phyloP scores from a whole-genome alignment of 441 rosid genomes.

The Jatropha podagrica region DNA sequence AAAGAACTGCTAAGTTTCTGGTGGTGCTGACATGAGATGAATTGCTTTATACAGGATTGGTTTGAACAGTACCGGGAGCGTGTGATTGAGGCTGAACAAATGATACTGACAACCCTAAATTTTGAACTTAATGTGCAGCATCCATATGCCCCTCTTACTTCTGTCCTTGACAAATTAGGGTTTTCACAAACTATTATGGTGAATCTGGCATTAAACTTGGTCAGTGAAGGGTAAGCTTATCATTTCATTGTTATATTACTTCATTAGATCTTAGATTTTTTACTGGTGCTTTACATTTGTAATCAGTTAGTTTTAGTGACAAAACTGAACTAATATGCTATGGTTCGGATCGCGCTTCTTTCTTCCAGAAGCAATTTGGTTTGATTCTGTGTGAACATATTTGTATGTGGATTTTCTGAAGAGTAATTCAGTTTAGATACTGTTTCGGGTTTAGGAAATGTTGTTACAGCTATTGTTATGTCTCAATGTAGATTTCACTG shows the following conservation, averaged over 20 bases:
- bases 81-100: constrained; percentile 70
- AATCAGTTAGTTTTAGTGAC: constrained; percentile 25
- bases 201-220: constrained; percentile 72
- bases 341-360: constrained; percentile 25
- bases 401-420: constrained; percentile 20
- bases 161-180: constrained; percentile 63
- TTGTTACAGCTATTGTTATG: constrained; percentile 28
- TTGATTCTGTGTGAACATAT: constrained; percentile 14
- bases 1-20: neutral
- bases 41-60: constrained; percentile 60
- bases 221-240: constrained; percentile 76
- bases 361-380: constrained; percentile 33
- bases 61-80: constrained; percentile 75
- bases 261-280: constrained; percentile 13
- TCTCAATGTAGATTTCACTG: constrained; percentile 24
- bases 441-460: constrained; percentile 28
- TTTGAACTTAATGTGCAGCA: constrained; percentile 80
- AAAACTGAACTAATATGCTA: constrained; percentile 16
- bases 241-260: constrained; percentile 11
- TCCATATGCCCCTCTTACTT: constrained; percentile 68
- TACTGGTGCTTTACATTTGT: constrained; percentile 24
- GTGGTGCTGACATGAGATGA: constrained; percentile 21
- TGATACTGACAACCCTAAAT: constrained; percentile 69
- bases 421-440: constrained; percentile 23
- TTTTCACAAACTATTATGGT: constrained; percentile 64